These are phyloP conservation scores for Trichoderma oligosporum DNA, from an alignment of 2,329 filamentous ascomycete genomes.

Conservation along the genomic window DNA sequence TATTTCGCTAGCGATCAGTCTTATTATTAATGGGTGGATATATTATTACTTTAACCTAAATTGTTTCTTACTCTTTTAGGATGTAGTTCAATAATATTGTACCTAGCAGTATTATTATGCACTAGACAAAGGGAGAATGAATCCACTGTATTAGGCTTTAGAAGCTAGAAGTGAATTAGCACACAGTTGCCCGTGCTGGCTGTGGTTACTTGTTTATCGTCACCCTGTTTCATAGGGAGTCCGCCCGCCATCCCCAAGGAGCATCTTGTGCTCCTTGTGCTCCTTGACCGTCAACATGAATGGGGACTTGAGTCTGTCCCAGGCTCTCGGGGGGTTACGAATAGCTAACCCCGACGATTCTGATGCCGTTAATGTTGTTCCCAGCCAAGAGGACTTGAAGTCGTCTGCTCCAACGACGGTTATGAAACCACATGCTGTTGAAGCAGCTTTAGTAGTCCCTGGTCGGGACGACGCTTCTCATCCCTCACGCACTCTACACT, in stretches of 20 bases:
- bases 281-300: slow-evolving; percentile 60
- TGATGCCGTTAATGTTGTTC: slow-evolving; percentile 31
- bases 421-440: slow-evolving; percentile 20
- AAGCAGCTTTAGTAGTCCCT: slow-evolving; percentile 13
- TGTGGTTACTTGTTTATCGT: slow-evolving; percentile 19
- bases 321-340: slow-evolving; percentile 86
- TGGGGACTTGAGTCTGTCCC: slow-evolving; percentile 86
- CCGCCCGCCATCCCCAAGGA: slow-evolving; percentile 17
- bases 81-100: background rate
- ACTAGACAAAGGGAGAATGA: slow-evolving; percentile 6
- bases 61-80: background rate
- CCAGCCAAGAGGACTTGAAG: slow-evolving; percentile 27
- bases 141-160: slow-evolving; percentile 6
- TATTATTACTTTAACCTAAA: too few relatives aligned
- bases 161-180: slow-evolving; percentile 10
- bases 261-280: slow-evolving; percentile 18
- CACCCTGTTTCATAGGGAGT: slow-evolving; percentile 19
- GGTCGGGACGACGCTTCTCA: slow-evolving; percentile 25
- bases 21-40: too few relatives aligned
- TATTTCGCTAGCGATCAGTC: too few relatives aligned
- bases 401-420: slow-evolving; percentile 17
- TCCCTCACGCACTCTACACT: slow-evolving; percentile 20
- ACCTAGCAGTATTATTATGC: slow-evolving; percentile 9
- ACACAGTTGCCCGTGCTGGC: slow-evolving; percentile 9
- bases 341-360: slow-evolving; percentile 94